Evolutionary conservation across 2,329 filamentous ascomycete species (phyloP).

Genomic region (Beauveria sp.): DNA sequence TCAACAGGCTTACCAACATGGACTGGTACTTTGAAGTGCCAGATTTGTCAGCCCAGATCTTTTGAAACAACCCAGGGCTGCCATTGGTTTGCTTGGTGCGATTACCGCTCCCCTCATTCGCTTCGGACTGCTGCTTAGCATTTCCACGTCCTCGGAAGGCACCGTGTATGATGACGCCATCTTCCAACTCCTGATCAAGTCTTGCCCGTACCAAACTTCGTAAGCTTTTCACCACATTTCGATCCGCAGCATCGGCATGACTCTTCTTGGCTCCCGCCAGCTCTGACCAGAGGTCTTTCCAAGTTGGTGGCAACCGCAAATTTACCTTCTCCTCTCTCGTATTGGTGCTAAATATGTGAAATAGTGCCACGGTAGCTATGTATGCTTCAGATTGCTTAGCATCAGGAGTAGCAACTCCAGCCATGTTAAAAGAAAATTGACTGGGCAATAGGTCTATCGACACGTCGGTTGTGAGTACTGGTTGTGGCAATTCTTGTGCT

Average conservation of each 20-base stretch:
- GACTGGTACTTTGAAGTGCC: constrained; percentile 56
- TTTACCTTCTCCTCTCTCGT: constrained; percentile 80
- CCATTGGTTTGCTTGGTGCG: constrained; percentile 30
- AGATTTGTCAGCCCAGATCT: constrained; percentile 53
- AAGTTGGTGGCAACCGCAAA: constrained; percentile 67
- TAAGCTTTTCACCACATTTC: constrained; percentile 58
- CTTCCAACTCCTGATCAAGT: constrained; percentile 60
- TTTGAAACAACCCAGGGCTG: constrained; percentile 43
- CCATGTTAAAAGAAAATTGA: constrained; percentile 65
- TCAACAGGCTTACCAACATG: constrained; percentile 58
- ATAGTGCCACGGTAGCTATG: constrained; percentile 73
- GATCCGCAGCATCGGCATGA: constrained; percentile 62
- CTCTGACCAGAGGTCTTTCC: constrained; percentile 82
- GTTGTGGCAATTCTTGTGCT: constrained; percentile 45
- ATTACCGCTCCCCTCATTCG: constrained; percentile 37
- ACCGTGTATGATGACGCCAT: constrained; percentile 68
- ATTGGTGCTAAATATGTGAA: constrained; percentile 69
- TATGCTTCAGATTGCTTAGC: constrained; percentile 79
- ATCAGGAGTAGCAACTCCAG: constrained; percentile 63
- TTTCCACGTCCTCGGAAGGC: constrained; percentile 60
- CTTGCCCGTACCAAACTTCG: constrained; percentile 62
- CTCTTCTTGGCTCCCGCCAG: constrained; percentile 64
- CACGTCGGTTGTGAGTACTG: constrained; percentile 28
- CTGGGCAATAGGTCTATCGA: constrained; percentile 39
- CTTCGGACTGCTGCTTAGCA: constrained; percentile 38